phyloP scores from a whole-genome alignment of 1,284 basidiomycete genomes.

The Fomitopsis betulina region DNA sequence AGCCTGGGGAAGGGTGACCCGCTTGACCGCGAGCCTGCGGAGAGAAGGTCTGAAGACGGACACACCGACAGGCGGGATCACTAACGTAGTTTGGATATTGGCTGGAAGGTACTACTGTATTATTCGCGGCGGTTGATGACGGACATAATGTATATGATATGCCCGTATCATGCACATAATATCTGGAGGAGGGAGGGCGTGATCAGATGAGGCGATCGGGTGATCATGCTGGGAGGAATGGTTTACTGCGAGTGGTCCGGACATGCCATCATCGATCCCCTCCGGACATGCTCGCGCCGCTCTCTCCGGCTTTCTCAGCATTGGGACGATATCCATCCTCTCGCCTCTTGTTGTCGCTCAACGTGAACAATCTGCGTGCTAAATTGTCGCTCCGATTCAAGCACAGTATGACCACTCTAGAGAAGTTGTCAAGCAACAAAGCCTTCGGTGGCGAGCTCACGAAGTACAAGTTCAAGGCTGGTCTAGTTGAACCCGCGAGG shows the following conservation, averaged over 20 bases:
- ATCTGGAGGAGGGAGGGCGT: neutral
- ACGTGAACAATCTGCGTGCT: neutral
- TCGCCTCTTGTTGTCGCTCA: neutral
- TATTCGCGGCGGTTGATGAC: neutral
- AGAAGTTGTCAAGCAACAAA: slow-evolving; percentile 74
- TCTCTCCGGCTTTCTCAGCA: slow-evolving; percentile 1
- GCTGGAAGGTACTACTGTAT: neutral
- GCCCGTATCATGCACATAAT: neutral
- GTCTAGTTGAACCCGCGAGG: neutral
- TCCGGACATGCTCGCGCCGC: neutral
- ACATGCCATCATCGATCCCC: slow-evolving; percentile 10
- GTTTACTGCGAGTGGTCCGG: neutral
- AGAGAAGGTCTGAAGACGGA: neutral
- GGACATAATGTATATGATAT: neutral
- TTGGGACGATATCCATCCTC: neutral
- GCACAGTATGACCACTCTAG: slow-evolving; percentile 38
- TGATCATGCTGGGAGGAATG: slow-evolving; percentile 1
- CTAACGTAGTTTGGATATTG: neutral
- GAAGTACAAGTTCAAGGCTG: slow-evolving; percentile 86
- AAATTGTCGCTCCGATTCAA: neutral
- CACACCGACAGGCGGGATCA: neutral
- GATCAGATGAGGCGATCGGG: slow-evolving; percentile 7
- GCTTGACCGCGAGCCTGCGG: neutral
- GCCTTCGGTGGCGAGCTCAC: slow-evolving; percentile 74
- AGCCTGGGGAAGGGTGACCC: slow-evolving; percentile 22